Evolutionary conservation across 202 grass and related monocot genomes (phyloP), one percentile per base, ranked within the genome.

Genomic region (Eragrostis tef): DNA sequence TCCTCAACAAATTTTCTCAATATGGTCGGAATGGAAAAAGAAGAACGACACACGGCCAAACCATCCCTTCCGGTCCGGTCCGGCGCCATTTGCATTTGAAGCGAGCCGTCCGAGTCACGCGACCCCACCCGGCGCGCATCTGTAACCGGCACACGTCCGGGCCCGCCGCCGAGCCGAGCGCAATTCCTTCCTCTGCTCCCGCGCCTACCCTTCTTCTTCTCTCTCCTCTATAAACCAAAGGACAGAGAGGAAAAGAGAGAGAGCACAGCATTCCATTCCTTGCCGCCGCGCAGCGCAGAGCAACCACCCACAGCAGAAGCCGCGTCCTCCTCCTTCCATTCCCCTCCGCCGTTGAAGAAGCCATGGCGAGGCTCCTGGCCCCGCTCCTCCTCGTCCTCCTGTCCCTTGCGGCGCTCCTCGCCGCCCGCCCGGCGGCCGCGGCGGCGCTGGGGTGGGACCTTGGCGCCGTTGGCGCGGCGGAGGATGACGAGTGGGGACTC

Each of bases 371-470:
- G 15, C 10, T 46, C 24, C 46, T 63, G 9, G 0, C 36, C 43
- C 56, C 56, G 5, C 57, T 65, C 16, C 24, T 65, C 16, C 24
- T 54, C 16, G 10, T 80, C 0, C 15, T 54, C 34, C 75, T 85
- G 11, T 19, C 68, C 12, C 67, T 66, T 34, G 48, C 81, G 15
- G 9, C 45, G 11, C 26, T 36, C 24, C 2, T 9, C 1, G 15
- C 19, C 31, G n/a, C 71, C 26, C 29, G 50, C 9, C 64, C 19
- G 9, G 48, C 41, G 4, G 62, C 19, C 17, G 68, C 31, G 27
- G 71, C 11, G 22, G 24, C 51, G 66, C 36, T 73, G 1, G 52
- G 79, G 19, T 83, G 79, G 86, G 86, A 87, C 36, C 86, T 87
- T 0, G 86, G 74, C 14, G 44, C 47, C 25, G 26, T 73, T 9